Base-by-base conservation (phyloP, 345 rosid genomes). In the Lumnitzera littorea region DNA sequence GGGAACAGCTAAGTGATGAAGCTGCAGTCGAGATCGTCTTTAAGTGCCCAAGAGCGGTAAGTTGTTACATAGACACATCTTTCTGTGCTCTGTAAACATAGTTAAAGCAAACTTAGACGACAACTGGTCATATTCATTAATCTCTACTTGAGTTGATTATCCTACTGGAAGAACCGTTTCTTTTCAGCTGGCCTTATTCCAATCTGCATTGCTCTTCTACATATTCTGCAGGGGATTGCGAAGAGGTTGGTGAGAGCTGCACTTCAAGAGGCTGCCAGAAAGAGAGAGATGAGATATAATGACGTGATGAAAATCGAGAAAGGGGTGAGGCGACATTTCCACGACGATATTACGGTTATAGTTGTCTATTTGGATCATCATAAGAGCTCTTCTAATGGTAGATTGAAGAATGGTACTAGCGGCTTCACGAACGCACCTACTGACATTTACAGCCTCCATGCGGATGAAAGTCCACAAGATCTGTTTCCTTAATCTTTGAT, bases 1-100 rank as follows among this genome's bases (percentile, higher is more conserved):
- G 99, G 99, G 99, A 94, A 72, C 97, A 94, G 65, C 78, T 94
- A 74, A 85, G 77, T 31, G 99, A 94, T 66, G 81, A 89, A 81
- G 79, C 80, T 50, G 99, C 95, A 0, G 94, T 87, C 15, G 88
- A 87, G 60, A 90, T 94, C 50, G 99, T 94, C 54, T 73, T 74
- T 50, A 90, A 84, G 62, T 80, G 84, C 76, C 96, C 97, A 3
- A 89, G 96, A 87, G 82, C 76, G 24, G 99, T 94, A 60, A 87
- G 99, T 77, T 50, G 65, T 13, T 46, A 16, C 14, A 48, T 25
- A 48, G 17, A 24, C 43, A 27, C 41, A 8, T n/a, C 51, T 43
- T 48, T 15, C 23, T 50, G 17, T 61, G 13, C 3, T 36, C 43
- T 36, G 5, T 36, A 36, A 36, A 9, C 43, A 4, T 36, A 4